Evolutionary conservation across 768 basidiomycete species (phyloP), one percentile per base, ranked within the genome.

Genomic region (Trametes coccinea): DNA sequence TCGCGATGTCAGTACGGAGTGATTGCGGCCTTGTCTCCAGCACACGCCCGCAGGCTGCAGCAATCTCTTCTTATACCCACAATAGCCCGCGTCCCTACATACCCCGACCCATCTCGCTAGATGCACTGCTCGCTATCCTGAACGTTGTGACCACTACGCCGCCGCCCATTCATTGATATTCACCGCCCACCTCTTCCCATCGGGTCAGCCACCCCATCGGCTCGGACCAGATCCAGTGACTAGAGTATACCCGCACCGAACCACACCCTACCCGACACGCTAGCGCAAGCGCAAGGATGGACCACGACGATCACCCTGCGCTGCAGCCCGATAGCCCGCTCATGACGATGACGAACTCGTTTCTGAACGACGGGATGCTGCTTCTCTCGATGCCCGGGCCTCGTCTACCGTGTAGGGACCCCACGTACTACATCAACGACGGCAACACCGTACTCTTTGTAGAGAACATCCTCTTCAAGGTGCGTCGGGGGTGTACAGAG

Each of bases 361-460:
- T 73, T 59, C 66, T 73, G 11, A 63, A 66, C 51, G 72, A 73
- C 34, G 70, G 69, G 51, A 71, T 73, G 64, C 72, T 73, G 53
- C 64, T 65, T 6, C 68, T 73, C 7, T 71, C 70, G 1, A 73
- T 73, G n/a, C 70, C 72, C 11, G 71, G 71, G 1, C 69, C 69
- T 3, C 69, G 67, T n/a, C 49, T 34, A 30, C 57, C 57, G 13
- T 34, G 33, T 13, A 62, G 69, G 37, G 72, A 73, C 54, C 58
- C 65, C 30, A 64, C 31, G 4, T 90, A 83, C 68, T 91, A 90
- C 70, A 79, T 89, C 61, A 75, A 79, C 44, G 89, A 91, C 67
- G 89, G 89, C 37, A 89, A 87, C 66, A 88, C 84, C 64, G 77
- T 90, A 10, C 70, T 91, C 40, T 75, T 83, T 30, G 83, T 90